Conservation (phyloP, 2,329 filamentous ascomycete genomes). For the Colletotrichum cuscutae region DNA sequence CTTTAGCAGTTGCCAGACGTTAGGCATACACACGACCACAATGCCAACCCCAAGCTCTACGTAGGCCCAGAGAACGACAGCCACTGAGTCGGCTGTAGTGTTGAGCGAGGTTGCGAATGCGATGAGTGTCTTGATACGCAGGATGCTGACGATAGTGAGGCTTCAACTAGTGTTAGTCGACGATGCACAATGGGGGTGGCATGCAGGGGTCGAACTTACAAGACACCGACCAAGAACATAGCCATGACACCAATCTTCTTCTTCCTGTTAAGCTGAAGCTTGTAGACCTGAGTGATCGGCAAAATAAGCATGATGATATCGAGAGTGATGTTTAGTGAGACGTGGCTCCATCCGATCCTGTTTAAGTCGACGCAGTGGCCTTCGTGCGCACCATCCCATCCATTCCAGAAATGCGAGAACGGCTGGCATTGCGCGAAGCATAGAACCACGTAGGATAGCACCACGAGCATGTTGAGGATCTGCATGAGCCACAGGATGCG, state of each 20-base stretch:
- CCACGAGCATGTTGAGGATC: not conserved
- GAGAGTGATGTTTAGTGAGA: not conserved
- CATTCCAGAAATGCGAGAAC: not conserved
- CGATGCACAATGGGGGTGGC: no score
- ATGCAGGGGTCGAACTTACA: constrained; percentile 30
- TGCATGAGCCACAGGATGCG: not conserved
- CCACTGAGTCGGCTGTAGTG: constrained; percentile 42
- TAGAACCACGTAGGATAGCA: not conserved
- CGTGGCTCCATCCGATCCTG: not conserved
- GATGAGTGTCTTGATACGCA: constrained; percentile 12
- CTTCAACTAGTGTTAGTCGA: not conserved
- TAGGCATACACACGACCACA: constrained; percentile 51
- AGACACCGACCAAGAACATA: constrained; percentile 47
- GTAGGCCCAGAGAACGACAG: constrained; percentile 45
- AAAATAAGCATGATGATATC: constrained; percentile 36
- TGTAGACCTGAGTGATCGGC: constrained; percentile 48
- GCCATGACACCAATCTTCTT: constrained; percentile 48
- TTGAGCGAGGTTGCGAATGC: not conserved
- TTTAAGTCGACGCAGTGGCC: not conserved
- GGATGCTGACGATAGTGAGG: constrained; percentile 14
- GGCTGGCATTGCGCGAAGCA: constrained; percentile 8
- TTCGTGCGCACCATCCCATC: constrained; percentile 12
- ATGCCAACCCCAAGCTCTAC: constrained; percentile 51
- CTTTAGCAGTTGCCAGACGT: constrained; percentile 44
- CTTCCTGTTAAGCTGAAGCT: constrained; percentile 45